Evolutionary conservation across 1,139 yeast species (phyloP).

Genomic region (Scheffersomyces stambukii): DNA sequence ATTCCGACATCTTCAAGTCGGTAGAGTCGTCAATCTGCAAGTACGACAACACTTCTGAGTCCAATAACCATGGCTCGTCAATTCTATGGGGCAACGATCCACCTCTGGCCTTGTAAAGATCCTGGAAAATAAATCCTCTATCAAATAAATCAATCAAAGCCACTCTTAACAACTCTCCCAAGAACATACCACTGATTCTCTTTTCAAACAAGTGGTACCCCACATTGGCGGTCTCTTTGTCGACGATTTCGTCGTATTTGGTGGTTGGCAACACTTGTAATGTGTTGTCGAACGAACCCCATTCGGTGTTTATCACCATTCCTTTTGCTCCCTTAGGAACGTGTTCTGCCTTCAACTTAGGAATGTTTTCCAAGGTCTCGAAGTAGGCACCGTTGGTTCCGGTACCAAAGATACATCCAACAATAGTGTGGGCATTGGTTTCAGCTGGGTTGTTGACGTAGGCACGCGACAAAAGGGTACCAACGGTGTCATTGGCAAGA

Average conservation of each 20-base stretch:
- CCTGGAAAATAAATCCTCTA: slow-evolving; percentile 52
- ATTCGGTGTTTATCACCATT: slow-evolving; percentile 92
- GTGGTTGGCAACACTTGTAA: slow-evolving; percentile 70
- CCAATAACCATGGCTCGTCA: slow-evolving; percentile 69
- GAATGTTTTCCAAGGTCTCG: slow-evolving; percentile 67
- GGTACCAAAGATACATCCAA: slow-evolving; percentile 92
- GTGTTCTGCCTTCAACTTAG: slow-evolving; percentile 51
- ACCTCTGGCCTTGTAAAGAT: slow-evolving; percentile 46
- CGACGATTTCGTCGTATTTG: slow-evolving; percentile 67
- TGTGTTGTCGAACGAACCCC: slow-evolving; percentile 94
- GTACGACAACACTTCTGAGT: slow-evolving; percentile 78
- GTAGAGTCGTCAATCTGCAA: slow-evolving; percentile 79
- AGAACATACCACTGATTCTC: slow-evolving; percentile 88
- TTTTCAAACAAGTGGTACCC: slow-evolving; percentile 91
- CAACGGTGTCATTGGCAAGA: slow-evolving; percentile 91
- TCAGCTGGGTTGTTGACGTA: slow-evolving; percentile 59
- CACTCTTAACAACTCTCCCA: slow-evolving; percentile 83
- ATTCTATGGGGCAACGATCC: slow-evolving; percentile 62
- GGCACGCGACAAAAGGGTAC: slow-evolving; percentile 83
- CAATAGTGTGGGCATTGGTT: slow-evolving; percentile 63
- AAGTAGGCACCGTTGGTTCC: slow-evolving; percentile 95
- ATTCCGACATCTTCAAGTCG: slow-evolving; percentile 61
- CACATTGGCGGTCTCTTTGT: slow-evolving; percentile 70
- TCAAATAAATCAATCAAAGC: slow-evolving; percentile 63
- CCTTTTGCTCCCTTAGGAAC: slow-evolving; percentile 50